Conservation (phyloP, 2,329 filamentous ascomycete species). For the Neonectria magnoliae region DNA sequence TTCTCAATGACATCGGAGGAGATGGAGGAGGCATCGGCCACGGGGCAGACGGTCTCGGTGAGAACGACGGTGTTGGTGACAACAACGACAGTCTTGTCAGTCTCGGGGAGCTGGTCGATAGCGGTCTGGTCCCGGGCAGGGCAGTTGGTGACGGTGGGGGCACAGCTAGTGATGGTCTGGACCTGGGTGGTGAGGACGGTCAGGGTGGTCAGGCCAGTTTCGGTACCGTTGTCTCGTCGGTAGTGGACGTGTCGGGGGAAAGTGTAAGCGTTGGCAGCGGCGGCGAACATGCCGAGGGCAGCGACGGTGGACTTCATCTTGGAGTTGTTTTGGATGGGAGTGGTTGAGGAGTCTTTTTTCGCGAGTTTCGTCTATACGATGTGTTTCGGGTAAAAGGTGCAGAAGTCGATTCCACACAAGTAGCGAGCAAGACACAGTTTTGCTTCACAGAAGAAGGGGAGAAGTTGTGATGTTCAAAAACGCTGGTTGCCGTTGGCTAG, state of each 20-base stretch:
- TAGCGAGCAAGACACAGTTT: constrained; percentile 46
- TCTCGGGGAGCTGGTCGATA: constrained; percentile 49
- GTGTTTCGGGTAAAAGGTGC: constrained; percentile 34
- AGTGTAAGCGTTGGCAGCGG: constrained; percentile 53
- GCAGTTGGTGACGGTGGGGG: constrained; percentile 67
- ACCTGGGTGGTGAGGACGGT: constrained; percentile 65
- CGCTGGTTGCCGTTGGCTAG: constrained; percentile 29
- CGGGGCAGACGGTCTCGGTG: constrained; percentile 58
- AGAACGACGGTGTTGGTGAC: constrained; percentile 53
- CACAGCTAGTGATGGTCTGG: constrained; percentile 68
- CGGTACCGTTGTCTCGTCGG: constrained; percentile 44
- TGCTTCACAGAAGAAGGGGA: constrained; percentile 43
- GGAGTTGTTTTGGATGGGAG: constrained; percentile 32
- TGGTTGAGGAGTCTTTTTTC: constrained; percentile 31
- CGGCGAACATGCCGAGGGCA: constrained; percentile 55
- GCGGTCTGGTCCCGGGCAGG: constrained; percentile 48
- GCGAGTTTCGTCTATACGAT: constrained; percentile 39
- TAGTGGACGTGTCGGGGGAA: constrained; percentile 50
- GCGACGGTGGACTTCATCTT: constrained; percentile 61
- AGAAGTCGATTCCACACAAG: constrained; percentile 48
- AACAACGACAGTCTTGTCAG: constrained; percentile 46
- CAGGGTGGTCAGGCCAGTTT: constrained; percentile 50
- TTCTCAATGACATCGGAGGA: constrained; percentile 51
- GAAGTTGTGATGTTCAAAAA: constrained; percentile 33
- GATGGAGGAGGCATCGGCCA: constrained; percentile 53